These are phyloP conservation scores for Grosmannia serpens DNA, from an alignment of 2,329 filamentous ascomycete genomes.

Conservation along the genomic window DNA sequence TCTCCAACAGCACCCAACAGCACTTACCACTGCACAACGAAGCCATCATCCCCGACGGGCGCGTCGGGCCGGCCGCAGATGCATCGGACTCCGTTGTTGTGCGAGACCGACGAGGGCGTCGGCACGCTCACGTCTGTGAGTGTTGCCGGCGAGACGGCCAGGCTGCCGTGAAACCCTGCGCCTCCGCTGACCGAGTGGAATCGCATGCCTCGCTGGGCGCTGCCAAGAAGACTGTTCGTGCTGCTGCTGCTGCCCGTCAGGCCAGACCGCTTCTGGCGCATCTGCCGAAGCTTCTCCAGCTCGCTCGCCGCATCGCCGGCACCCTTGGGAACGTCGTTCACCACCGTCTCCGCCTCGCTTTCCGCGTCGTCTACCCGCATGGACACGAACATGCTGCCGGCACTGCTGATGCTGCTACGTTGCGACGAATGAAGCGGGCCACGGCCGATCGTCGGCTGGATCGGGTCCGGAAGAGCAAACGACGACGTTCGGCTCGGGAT, in stretches of 20 bases:
- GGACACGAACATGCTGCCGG: slow-evolving; percentile 25
- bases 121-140: slow-evolving; percentile 35
- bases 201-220: slow-evolving; percentile 2
- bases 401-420: slow-evolving; percentile 37
- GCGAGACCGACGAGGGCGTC: slow-evolving; percentile 31
- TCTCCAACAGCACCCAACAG: not conserved
- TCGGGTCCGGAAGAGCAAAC: slow-evolving; percentile 44
- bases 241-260: slow-evolving; percentile 7
- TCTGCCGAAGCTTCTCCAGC: slow-evolving; percentile 45
- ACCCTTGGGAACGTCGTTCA: slow-evolving; percentile 29
- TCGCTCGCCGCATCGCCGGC: slow-evolving; percentile 48
- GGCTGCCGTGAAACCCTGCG: slow-evolving; percentile 8
- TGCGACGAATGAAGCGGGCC: slow-evolving; percentile 33
- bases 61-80: slow-evolving; percentile 37
- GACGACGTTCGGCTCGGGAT: slow-evolving; percentile 50
- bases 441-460: slow-evolving; percentile 31
- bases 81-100: slow-evolving; percentile 35
- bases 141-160: slow-evolving; percentile 36
- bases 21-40: slow-evolving; percentile 53
- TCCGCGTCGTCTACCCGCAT: slow-evolving; percentile 29
- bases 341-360: slow-evolving; percentile 48
- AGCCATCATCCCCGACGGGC: slow-evolving; percentile 34
- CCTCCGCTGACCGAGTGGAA: slow-evolving; percentile 14
- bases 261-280: slow-evolving; percentile 26
- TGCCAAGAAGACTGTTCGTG: slow-evolving; percentile 8